Evolutionary conservation across 805 yeast species (phyloP), one percentile per base, ranked within the genome.

Genomic region (Candida parachauliodes): DNA sequence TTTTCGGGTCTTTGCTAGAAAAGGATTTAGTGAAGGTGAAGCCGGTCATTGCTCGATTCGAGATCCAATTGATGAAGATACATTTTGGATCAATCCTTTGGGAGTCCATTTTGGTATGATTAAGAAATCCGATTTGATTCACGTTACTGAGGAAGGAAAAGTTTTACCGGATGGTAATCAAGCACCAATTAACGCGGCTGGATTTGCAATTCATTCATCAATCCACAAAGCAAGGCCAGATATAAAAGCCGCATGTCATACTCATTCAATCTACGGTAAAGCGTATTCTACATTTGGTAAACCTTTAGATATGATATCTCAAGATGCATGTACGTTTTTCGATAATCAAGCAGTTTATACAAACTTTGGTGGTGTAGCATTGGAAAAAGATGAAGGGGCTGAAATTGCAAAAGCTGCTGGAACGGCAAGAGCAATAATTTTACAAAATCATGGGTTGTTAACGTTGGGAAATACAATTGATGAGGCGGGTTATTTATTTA

Each of bases 61-160:
- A 49, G 95, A 86, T 52, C 94, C 94, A 3, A 77, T 83, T 32
- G 78, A 81, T 45, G 82, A 82, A 16, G 59, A 68, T 33, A 83
- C 89, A 3, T 86, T 86, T 57, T 86, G 95, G 95, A 83, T 86
- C 55, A 86, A 86, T 60, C 95, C 95, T 5, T 64, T 86, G 47
- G 89, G 83, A 12, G 71, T 69, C 45, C 95, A 86, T 58, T 86
- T 83, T 44, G 59, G 57, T 10, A 40, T 62, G 34, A 59, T 64
- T 32, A 59, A 51, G 27, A 66, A 65, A n/a, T 45, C 55, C 30
- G 68, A 64, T 42, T 48, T 64, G 52, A 67, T 64, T 16, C 70
- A 62, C 40, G 54, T 60, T 18, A 63, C 60, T 39, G 60, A 50
- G 28, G 43, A 57, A 11, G 65, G 70, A 16, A 53, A 56, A 36